Evolutionary conservation across 108 stramenopile species (phyloP), one percentile per base, ranked within the genome.

Genomic region (Cylindrotheca closterium): DNA sequence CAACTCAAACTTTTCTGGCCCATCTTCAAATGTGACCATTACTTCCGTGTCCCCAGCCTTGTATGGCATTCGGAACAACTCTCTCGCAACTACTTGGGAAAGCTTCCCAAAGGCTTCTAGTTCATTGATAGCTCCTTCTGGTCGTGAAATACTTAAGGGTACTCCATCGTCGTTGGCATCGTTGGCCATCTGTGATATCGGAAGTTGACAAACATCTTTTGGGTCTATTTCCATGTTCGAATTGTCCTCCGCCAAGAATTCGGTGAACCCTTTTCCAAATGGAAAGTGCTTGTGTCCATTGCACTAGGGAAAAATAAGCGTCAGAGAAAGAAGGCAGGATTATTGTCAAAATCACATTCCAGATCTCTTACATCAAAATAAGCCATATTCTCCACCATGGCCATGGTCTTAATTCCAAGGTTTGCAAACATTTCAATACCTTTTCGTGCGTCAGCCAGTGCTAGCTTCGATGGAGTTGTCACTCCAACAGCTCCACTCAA

Each of bases 331-430:
- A n/a, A 51, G 47, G 51, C 21, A 19, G 27, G 19, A 15, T 10
- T 53, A 10, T 42, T 42, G 37, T 15, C 10, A 42, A 15, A 7
- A 7, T 42, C 37, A 15, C 7, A 15, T 42, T 15, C 10, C 7
- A 42, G 15, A 7, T 42, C 49, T 61, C 79, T 49, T 64, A 75
- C 74, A 32, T 84, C 88, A 81, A 96, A 96, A 57, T 90, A 96
- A 0, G 96, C 75, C 97, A 99, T 97, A 75, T 99, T 99, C 65
- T 99, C 98, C 2, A 99, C 99, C 53, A 98, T 81, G 17, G 97
- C 96, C 19, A 98, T 27, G 22, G 94, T 94, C 18, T 91, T 88
- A 8, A 99, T 95, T 18, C 96, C 94, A 57, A 99, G 61, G 15
- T 79, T 77, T 12, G 92, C 75, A 72, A 98, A 98, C 96, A 99